These are phyloP conservation scores for Tricholoma sp. DNA, from an alignment of 768 basidiomycete species.

Conservation along the genomic window DNA sequence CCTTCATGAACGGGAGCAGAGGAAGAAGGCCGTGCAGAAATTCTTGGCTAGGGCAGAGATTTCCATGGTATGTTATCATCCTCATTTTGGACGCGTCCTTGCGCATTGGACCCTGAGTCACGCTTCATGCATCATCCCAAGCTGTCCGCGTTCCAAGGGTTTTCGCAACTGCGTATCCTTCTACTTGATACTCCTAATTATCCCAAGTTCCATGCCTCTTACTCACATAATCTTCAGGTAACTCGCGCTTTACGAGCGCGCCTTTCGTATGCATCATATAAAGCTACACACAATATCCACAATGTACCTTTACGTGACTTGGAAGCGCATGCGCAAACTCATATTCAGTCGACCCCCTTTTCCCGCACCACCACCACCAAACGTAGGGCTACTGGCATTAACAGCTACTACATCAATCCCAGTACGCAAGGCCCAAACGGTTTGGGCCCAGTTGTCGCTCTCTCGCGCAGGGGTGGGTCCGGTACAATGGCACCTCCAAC, in stretches of 20 bases:
- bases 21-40: constrained; percentile 66
- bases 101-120: constrained; percentile 16
- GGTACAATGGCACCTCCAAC: constrained; percentile 44
- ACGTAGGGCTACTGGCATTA: constrained; percentile 43
- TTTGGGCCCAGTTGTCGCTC: constrained; percentile 21
- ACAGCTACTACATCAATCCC: constrained; percentile 48
- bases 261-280: constrained; percentile 80
- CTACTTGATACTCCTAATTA: constrained; percentile 14
- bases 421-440: constrained; percentile 42
- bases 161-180: neutral
- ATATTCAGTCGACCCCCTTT: constrained; percentile 36
- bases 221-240: constrained; percentile 51
- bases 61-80: constrained; percentile 60
- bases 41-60: constrained; percentile 76
- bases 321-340: constrained; percentile 51
- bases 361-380: constrained; percentile 55
- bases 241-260: constrained; percentile 77
- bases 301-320: constrained; percentile 65
- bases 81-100: constrained; percentile 45
- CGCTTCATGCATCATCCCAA: constrained; percentile 1
- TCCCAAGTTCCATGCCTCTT: constrained; percentile 30
- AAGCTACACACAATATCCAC: constrained; percentile 69
- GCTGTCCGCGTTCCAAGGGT: neutral
- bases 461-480: constrained; percentile 33
- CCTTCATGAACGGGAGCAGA: constrained; percentile 49